Evolutionary conservation across 257 asterid genomes (phyloP), one percentile per base, ranked within the genome.

Genomic region (Rhazya stricta): DNA sequence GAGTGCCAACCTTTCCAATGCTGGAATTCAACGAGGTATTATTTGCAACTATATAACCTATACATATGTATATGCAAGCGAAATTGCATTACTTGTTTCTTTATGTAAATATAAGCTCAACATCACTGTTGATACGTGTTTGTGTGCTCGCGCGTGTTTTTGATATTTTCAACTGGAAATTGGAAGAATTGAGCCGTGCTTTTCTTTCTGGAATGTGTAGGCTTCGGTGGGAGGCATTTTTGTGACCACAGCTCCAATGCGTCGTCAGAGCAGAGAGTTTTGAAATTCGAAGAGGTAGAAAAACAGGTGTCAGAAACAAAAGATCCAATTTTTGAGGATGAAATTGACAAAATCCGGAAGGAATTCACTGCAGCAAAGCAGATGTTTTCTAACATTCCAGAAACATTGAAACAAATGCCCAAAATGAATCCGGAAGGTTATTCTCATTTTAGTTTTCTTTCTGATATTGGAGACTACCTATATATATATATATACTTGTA

Each of bases 391-490:
- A 85, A 79, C 79, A 81, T 87, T 70, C 99, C 99, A 8, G 91
- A 89, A 72, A 85, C 89, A 7, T 72, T 94, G 79, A 82, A 81
- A 65, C 89, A 84, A 77, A 94, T 92, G 89, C 94, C 96, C 30
- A 88, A 86, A 85, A 82, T 81, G 89, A 87, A 94, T 84, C 98
- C 99, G 58, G 84, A 88, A 88, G 99, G 99, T 36, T 54, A 39
- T 57, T 32, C 1, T 39, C 29, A 39, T 34, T 25, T 72, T 58
- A 37, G 50, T 21, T 51, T 43, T 51, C 5, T 67, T 42, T 53
- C 16, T 13, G 30, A 53, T n/a, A 34, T 68, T 72, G 21, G 36
- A 29, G 65, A 57, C 27, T 57, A n/a, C 21, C 21, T 27, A 58
- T 32, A 4, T 58, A 25, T 32, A 4, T 58, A 54, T 65, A 41